phyloP scores from a whole-genome alignment of 306 rosid genomes.

The Cucurbita pepo region DNA sequence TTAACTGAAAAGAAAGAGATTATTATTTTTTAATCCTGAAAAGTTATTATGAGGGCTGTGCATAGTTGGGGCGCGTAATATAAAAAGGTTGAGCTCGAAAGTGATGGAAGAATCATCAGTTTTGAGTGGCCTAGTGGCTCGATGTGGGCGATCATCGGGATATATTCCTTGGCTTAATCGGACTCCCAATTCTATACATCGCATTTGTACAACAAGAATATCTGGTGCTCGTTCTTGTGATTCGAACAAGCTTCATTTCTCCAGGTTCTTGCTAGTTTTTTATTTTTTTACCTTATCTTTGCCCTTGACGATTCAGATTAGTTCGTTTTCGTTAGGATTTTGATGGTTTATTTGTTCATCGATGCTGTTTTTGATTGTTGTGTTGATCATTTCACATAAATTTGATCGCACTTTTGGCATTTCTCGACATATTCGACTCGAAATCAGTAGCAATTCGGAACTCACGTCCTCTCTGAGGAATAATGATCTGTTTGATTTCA shows the following conservation, averaged over 20 bases:
- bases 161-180: background rate
- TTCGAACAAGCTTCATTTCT: background rate
- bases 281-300: background rate
- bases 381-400: background rate
- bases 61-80: background rate
- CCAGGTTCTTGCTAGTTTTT: conserved; percentile 1
- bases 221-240: background rate
- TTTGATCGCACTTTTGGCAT: background rate
- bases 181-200: background rate
- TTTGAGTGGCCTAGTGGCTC: background rate
- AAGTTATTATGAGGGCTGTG: background rate
- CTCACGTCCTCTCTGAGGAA: background rate
- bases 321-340: background rate
- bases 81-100: background rate
- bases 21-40: background rate
- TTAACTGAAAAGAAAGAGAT: background rate
- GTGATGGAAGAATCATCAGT: conserved; percentile 4
- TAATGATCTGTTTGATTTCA: background rate
- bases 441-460: background rate
- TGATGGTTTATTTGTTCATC: background rate
- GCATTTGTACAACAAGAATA: background rate
- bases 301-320: background rate
- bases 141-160: background rate
- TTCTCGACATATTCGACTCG: background rate
- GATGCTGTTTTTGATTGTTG: background rate